A percentile compares a stretch with the other conserved stretches of the same genome.
Conservation (phyloP, 768 basidiomycete species). For the Rubroboletus pulcherrimus region DNA sequence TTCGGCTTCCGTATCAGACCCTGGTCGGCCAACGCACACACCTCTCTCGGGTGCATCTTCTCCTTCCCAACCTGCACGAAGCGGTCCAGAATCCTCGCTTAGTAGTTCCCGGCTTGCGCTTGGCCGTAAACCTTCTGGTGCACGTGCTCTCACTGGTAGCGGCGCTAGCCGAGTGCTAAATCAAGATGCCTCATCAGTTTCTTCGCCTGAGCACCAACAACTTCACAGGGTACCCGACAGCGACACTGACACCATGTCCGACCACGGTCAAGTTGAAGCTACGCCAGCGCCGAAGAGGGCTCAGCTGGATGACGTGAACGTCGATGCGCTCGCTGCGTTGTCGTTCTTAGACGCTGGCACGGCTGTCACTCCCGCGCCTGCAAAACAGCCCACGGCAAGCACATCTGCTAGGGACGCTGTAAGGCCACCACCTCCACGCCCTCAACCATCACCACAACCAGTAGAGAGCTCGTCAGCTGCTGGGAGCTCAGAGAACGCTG, state of each 20-base stretch:
- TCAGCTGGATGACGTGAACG: constrained; percentile 47
- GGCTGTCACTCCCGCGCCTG: constrained; percentile 16
- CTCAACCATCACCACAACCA: constrained; percentile 32
- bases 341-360: constrained; percentile 59
- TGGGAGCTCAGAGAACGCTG: constrained; percentile 26
- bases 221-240: constrained; percentile 26
- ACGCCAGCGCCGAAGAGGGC: constrained; percentile 8
- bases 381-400: constrained; percentile 6
- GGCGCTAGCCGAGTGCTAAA: constrained; percentile 37
- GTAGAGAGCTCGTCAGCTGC: constrained; percentile 24
- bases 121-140: constrained; percentile 77
- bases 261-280: constrained; percentile 11
- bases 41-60: constrained; percentile 24
- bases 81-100: constrained; percentile 34
- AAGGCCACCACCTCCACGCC: constrained; percentile 27
- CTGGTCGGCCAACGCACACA: constrained; percentile 15
- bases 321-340: constrained; percentile 76
- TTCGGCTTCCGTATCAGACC: constrained; percentile 30
- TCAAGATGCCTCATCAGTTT: constrained; percentile 33
- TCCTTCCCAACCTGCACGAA: constrained; percentile 18
- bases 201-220: constrained; percentile 35
- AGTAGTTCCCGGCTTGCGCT: constrained; percentile 33
- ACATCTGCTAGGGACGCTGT: constrained; percentile 2
- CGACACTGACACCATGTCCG: constrained; percentile 35
- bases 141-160: constrained; percentile 57